These are phyloP conservation scores for Xylaria telfairii DNA, from an alignment of 495 filamentous ascomycete genomes.

Conservation along the genomic window DNA sequence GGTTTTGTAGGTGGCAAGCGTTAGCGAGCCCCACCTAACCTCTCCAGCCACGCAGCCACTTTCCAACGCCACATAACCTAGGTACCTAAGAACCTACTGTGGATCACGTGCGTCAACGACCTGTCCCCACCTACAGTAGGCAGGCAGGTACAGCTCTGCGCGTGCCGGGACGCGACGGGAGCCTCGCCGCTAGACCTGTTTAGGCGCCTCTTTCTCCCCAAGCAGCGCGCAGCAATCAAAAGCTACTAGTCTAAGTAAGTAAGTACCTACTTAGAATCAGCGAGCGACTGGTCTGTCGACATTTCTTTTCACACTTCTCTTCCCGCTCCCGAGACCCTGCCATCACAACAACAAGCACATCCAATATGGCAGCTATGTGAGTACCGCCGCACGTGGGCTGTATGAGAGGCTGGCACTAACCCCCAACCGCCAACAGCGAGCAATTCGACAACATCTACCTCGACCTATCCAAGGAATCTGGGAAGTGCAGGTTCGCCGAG, in stretches of 20 bases:
- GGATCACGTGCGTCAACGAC: too few relatives aligned
- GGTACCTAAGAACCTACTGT: too few relatives aligned
- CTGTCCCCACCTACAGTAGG: not conserved
- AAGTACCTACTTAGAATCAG: not conserved
- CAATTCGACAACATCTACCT: conserved; percentile 96
- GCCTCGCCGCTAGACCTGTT: conserved; percentile 16
- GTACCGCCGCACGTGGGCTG: not conserved
- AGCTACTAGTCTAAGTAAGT: too few relatives aligned
- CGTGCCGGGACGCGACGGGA: conserved; percentile 16
- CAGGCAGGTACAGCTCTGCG: not conserved
- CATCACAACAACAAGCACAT: conserved; percentile 4
- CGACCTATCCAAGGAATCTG: conserved; percentile 86
- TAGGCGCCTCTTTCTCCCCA: not conserved
- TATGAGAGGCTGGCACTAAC: not conserved
- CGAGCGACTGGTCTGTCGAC: not conserved
- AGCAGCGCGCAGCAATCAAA: not conserved
- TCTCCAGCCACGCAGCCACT: too few relatives aligned
- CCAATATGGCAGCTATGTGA: conserved; percentile 29
- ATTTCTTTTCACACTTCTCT: conserved; percentile 12
- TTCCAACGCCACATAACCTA: too few relatives aligned
- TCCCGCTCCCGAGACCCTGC: not conserved
- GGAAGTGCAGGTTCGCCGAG: conserved; percentile 92
- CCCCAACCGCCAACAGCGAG: conserved; percentile 57
- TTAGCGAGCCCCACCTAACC: too few relatives aligned
- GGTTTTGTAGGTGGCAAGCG: too few relatives aligned